Base-by-base conservation (phyloP, 2,329 filamentous ascomycete genomes). In the Hypoxylon sp. region DNA sequence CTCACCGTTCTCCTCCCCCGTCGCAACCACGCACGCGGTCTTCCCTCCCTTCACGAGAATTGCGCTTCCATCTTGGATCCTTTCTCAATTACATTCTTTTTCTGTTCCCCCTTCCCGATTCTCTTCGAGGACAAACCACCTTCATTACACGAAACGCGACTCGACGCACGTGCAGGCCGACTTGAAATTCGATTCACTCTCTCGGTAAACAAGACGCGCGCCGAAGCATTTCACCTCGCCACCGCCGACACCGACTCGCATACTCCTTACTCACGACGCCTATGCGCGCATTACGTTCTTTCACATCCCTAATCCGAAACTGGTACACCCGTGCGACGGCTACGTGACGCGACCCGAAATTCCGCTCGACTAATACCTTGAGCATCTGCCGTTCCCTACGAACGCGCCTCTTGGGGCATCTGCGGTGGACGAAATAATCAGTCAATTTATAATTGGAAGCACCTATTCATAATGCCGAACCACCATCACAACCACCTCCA, bases 401-500 rank as follows among this genome's bases (percentile, higher is more conserved):
- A 43, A 17, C 37, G 42, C 42, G 37, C n/a, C 41, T 41, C 11
- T 33, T 35, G 38, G 46, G 41, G 48, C 26, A 42, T 54, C 37
- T 49, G 35, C 18, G 50, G 35, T 21, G 31, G 59, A 60, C n/a
- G n/a, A 55, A 10, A 57, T 46, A 43, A 55, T 13, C 41, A 48
- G 15, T 10, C 18, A 23, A 45, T 46, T 18, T 20, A 7, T 23
- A 29, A n/a, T 48, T 45, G 35, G 33, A 43, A 35, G 57, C 18
- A 24, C 41, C 40, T 58, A 41, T 49, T 46, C 54, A 59, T 26
- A 13, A 71, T 70, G 66, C 58, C 62, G 40, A 48, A 42, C 35
- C 61, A 62, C 33, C 62, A 59, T 26, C 67, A 72, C 53, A 63
- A 67, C 23, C 68, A 66, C 58, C 64, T 67, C 51, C 68, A 70